Base-by-base conservation (phyloP, 2,329 filamentous ascomycete genomes). In the Colletotrichum graminicola region DNA sequence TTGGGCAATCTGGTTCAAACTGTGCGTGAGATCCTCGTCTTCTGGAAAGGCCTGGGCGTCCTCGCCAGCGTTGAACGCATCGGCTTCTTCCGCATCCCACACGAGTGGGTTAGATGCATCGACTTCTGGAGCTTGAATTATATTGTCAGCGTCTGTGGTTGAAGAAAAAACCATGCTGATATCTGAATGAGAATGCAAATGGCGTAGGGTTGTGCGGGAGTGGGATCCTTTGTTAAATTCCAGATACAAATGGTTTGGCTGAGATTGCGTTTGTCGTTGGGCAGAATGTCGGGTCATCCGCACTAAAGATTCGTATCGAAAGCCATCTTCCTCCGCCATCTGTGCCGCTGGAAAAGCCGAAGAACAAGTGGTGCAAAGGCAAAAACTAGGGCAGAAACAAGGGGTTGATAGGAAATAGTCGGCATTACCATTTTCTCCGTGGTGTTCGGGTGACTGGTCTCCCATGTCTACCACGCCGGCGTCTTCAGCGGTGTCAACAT, bases 61-160 rank as follows among this genome's bases (percentile, higher is more conserved):
- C 26, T 23, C 55, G 32, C 12, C 39, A 12, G 62, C 36, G 39
- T 60, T 43, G 26, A 64, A 45, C 23, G 54, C 14, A 47, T 64
- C 60, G 12, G 29, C 54, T 49, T 61, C 68, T 8, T 68, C 51
- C 49, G 60, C 51, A 29, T 77, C 77, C n/a, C 74, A 61, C 52
- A 69, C 67, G 29, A 79, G 76, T 45, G 77, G 74, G 66, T 79
- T 74, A 66, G 73, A 62, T 57, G 76, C 74, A 62, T 75, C 76
- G 49, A 74, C 75, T 62, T 72, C 73, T 57, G 59, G 55, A 45
- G 75, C 79, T 79, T 71, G 56, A 51, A 61, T 60, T 55, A 62
- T 59, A 47, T 73, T 57, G 75, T 81, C 74, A 80, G 78, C 65
- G 54, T 74, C 67, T 49, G 67, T 41, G 67, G 68, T 73, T 60